phyloP scores from a whole-genome alignment of 352 stramenopile species.

The Salisapilia sapeloensis region DNA sequence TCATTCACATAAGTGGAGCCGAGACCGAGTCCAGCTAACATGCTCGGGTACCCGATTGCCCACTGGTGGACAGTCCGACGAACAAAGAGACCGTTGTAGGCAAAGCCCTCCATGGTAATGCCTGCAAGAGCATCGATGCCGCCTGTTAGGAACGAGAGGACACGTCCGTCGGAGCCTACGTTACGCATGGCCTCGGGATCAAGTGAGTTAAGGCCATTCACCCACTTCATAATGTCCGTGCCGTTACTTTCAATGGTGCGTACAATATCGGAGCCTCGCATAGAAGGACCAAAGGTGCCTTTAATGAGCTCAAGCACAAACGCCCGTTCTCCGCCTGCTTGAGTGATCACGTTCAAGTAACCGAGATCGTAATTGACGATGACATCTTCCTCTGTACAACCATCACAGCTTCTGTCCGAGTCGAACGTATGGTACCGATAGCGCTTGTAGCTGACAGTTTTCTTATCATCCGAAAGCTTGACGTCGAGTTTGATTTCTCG shows the following conservation, averaged over 20 bases:
- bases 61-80: constrained; percentile 35
- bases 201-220: constrained; percentile 67
- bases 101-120: constrained; percentile 37
- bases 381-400: constrained; percentile 34
- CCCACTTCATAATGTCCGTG: constrained; percentile 47
- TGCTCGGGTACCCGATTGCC: constrained; percentile 52
- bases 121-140: constrained; percentile 13
- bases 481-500: constrained; percentile 47
- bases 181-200: constrained; percentile 43
- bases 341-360: constrained; percentile 52
- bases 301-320: constrained; percentile 24
- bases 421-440: constrained; percentile 65
- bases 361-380: constrained; percentile 36
- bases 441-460: constrained; percentile 49
- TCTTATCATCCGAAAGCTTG: constrained; percentile 20
- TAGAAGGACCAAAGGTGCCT: constrained; percentile 17
- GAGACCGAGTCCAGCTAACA: constrained; percentile 37
- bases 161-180: constrained; percentile 15
- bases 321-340: constrained; percentile 35
- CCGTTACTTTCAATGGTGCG: constrained; percentile 18
- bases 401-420: constrained; percentile 20
- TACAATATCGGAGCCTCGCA: constrained; percentile 7
- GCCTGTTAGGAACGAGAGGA: constrained; percentile 17
- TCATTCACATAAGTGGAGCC: constrained; percentile 29
- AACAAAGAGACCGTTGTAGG: constrained; percentile 59